A percentile compares a stretch with the other conserved stretches of the same genome.
phyloP scores from a whole-genome alignment of 2,329 filamentous ascomycete genomes.

The Talaromyces sp. region DNA sequence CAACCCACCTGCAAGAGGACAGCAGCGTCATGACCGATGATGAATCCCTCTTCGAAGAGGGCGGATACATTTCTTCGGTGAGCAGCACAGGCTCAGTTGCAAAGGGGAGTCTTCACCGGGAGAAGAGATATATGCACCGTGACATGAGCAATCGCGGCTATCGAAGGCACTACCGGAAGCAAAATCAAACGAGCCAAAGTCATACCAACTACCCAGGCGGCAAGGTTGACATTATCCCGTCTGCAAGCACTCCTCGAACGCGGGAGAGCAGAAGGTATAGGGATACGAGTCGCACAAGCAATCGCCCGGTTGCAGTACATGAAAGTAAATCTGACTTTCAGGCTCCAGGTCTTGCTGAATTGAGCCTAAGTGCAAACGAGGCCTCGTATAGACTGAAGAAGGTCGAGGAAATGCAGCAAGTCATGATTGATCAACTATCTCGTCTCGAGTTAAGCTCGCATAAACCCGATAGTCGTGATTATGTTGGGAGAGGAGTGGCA shows the following conservation, averaged over 20 bases:
- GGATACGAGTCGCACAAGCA: background rate
- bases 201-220: constrained; percentile 15
- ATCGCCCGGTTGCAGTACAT: background rate
- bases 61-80: constrained; percentile 20
- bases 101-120: constrained; percentile 19
- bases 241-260: constrained; percentile 15
- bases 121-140: constrained; percentile 19
- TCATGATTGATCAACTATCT: background rate
- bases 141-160: constrained; percentile 18
- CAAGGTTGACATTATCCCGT: constrained; percentile 24
- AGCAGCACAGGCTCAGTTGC: constrained; percentile 25
- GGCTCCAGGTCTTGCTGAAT: background rate
- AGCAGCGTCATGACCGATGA: constrained; percentile 29
- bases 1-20: constrained; percentile 17
- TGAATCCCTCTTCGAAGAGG: constrained; percentile 24
- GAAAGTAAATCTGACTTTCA: background rate
- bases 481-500: background rate
- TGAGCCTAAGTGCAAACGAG: background rate
- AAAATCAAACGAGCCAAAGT: constrained; percentile 12
- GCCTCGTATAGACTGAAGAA: constrained; percentile 1
- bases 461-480: background rate
- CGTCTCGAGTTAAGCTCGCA: background rate
- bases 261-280: background rate
- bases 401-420: background rate
- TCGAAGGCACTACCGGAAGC: constrained; percentile 26